Evolutionary conservation across 179 eudicot genomes (phyloP), one percentile per base, ranked within the genome.

Genomic region (Vitellaria paradoxa): DNA sequence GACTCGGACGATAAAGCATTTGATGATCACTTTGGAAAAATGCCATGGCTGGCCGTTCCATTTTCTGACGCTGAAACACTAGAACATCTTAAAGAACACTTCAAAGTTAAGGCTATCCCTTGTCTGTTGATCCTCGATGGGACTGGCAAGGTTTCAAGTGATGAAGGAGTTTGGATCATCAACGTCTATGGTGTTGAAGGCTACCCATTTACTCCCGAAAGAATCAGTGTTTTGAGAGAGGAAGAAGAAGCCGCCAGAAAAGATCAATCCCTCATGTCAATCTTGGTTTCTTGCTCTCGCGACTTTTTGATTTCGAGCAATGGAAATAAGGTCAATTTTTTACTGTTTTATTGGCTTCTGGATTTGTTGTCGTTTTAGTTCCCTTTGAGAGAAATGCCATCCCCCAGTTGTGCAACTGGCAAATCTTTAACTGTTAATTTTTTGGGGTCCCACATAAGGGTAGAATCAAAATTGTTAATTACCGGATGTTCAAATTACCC

Each of bases 41-140:
- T 93, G 97, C 96, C 96, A 8, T 93, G 97, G 96, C 90, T 93
- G 73, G 96, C 97, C 21, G 76, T 93, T 67, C 97, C 97, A 49
- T 87, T 88, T 76, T 79, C 86, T 55, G 96, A 90, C 64, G 78
- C 84, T 1, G 85, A 83, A 45, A 76, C 84, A 5, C 87, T 88
- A 7, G 85, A 87, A 46, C 57, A 40, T 11, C 59, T 91, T 30
- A 80, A 87, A 24, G 83, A 86, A 5, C 49, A 77, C 77, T 93
- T 91, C 57, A 55, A 79, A 65, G 96, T 88, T 45, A 66, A 65
- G 61, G 91, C 83, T 12, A 77, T 87, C 45, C 97, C 97, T 15
- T 82, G 85, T 47, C 89, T 93, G 73, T 94, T 88, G 45, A 83
- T 93, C 37, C 65, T 91, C 14, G 89, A 88, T 76, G 89, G 83